Percentiles rank a stretch among this genome's conserved stretches.
These are phyloP conservation scores for Trametes punicea DNA, from an alignment of 768 basidiomycete genomes.

Conservation along the genomic window DNA sequence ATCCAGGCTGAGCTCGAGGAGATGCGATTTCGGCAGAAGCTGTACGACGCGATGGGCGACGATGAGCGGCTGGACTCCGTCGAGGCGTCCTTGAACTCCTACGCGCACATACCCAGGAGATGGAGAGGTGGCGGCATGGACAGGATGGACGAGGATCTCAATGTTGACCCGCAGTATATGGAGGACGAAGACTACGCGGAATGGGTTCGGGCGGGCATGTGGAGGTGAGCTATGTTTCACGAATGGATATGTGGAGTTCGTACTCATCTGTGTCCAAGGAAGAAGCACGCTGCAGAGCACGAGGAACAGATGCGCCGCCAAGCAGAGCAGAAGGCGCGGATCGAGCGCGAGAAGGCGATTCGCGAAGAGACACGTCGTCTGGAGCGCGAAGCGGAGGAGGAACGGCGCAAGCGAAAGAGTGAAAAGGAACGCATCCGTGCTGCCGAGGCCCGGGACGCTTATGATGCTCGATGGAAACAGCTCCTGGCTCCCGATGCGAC, in stretches of 20 bases:
- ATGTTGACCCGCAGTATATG: slow-evolving; percentile 48
- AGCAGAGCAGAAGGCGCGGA: slow-evolving; percentile 49
- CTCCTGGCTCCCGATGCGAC: slow-evolving; percentile 36
- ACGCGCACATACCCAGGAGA: slow-evolving; percentile 68
- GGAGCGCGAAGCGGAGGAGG: slow-evolving; percentile 51
- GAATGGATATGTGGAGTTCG: neutral
- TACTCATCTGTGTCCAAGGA: slow-evolving; percentile 37
- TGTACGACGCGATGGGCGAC: slow-evolving; percentile 69
- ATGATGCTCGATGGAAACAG: slow-evolving; percentile 56
- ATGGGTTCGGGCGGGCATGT: slow-evolving; percentile 86
- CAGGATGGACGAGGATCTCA: slow-evolving; percentile 42
- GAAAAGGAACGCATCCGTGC: slow-evolving; percentile 43
- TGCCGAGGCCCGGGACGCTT: slow-evolving; percentile 47
- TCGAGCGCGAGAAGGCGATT: slow-evolving; percentile 50
- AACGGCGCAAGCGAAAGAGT: slow-evolving; percentile 45
- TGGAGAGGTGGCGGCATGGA: slow-evolving; percentile 48
- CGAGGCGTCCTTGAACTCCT: slow-evolving; percentile 62
- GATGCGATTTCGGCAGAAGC: slow-evolving; percentile 63
- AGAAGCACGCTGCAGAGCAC: slow-evolving; percentile 64
- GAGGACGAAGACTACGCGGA: slow-evolving; percentile 87
- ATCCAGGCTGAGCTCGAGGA: slow-evolving; percentile 60
- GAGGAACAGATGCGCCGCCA: slow-evolving; percentile 58
- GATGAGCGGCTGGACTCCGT: slow-evolving; percentile 66
- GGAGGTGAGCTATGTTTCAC: slow-evolving; percentile 45
- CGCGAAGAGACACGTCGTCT: slow-evolving; percentile 51